Evolutionary conservation across 169 alveolate genomes (phyloP), one percentile per base, ranked within the genome.

Genomic region (Cryptosporidium sp.): DNA sequence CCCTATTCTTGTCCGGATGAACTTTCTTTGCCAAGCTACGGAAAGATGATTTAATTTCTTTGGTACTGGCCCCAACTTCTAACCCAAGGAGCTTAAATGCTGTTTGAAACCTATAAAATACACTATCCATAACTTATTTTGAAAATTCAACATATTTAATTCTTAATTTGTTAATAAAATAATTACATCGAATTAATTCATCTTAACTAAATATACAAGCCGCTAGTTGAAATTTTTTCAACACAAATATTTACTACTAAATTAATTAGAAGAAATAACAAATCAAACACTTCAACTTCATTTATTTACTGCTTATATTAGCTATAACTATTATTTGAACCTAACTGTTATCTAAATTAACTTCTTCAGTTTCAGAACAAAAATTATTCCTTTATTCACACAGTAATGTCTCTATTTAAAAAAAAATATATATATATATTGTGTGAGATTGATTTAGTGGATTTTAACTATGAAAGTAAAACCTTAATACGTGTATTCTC

Each of bases 1-100:
- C 72, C 42, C 80, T 60, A 51, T 80, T 80, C 51, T 80, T 80
- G 35, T 80, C 89, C 2, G 89, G 89, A 45, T 80, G 89, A 18
- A 62, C 65, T 16, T 45, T 53, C 48, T 51, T 80, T 42, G 89
- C 89, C 42, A 37, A 6, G 48, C 33, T 80, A 8, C 89, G 53
- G 42, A 39, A 80, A 26, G 89, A 51, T 21, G 72, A 62, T 29
- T 62, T 80, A 26, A 80, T 80, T 33, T 62, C 75, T 12, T 29
- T 29, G 8, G 42, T 8, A 44, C 68, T 60, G 7, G 67, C 60
- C 23, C 89, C 89, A 9, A 80, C 68, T 33, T 62, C 68, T 26
- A 80, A 8, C 23, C 75, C 67, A 21, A 80, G 60, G 14, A 65
- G 60, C 60, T 45, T 60, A 80, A 60, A 80, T 39, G 89, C 89